Evolutionary conservation across 768 basidiomycete genomes (phyloP), one percentile per base, ranked within the genome.

Genomic region (Atractiella rhizophila): DNA sequence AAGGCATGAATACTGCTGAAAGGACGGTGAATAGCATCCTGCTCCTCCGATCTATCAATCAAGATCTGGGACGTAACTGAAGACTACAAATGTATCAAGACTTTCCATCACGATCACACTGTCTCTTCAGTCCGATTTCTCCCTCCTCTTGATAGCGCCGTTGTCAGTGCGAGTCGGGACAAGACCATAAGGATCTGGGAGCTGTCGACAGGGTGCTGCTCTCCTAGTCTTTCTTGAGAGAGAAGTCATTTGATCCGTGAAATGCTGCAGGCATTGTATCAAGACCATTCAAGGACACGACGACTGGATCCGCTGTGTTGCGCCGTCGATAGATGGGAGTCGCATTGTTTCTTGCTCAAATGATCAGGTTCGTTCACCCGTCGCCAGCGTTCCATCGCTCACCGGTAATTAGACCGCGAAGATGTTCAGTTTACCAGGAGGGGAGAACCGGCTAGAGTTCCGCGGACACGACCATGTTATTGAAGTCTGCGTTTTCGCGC

Each of bases 51-150:
- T 60, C 64, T 86, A 36, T 79, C 80, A 51, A 73, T 88, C 62
- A 83, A 83, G 61, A 66, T 88, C 45, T 88, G 83, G 83, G 79
- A 85, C 58, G 70, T 74, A 13, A 68, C 73, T 48, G 77, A 81
- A 57, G 80, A 82, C 51, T 86, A 79, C 67, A 81, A 79, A 63
- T 83, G 81, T 56, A 66, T 66, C 43, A 78, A 77, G 59, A 83
- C 82, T 2, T 63, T 86, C 36, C 71, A 74, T 42, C 83, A 88
- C 53, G 83, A 88, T 57, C 83, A 88, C 58, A 72, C 77, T 11
- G 76, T 88, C 35, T 85, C 83, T 10, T 71, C 72, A 21, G 81
- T 75, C 2, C 69, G 74, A 16, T 88, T 86, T 56, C 65, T 83
- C 53, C n/a, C n/a, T n/a, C 80, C 81, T 0, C 73, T 74, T 37